A percentile compares a stretch with the other conserved stretches of the same genome.
Evolutionary conservation across 2,329 filamentous ascomycete genomes (phyloP).

Genomic region (Colletotrichum tabaci): DNA sequence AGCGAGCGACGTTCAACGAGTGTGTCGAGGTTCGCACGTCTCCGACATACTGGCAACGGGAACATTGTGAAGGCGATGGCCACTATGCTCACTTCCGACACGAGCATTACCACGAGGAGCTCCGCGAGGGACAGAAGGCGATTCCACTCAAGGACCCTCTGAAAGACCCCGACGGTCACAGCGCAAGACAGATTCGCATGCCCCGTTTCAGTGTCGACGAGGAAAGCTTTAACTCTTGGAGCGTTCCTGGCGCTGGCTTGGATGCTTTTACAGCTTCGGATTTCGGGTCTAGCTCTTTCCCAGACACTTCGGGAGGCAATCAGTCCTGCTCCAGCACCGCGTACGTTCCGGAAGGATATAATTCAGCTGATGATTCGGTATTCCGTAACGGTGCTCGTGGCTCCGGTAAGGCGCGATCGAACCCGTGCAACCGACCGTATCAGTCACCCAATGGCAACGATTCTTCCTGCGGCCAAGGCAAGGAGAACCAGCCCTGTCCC

Average conservation of each 20-base stretch:
- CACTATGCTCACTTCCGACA: slow-evolving; percentile 29
- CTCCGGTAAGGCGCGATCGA: background rate
- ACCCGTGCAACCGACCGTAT: slow-evolving; percentile 9
- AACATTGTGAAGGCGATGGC: slow-evolving; percentile 29
- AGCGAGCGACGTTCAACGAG: slow-evolving; percentile 35
- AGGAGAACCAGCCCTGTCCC: slow-evolving; percentile 25
- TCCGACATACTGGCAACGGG: slow-evolving; percentile 40
- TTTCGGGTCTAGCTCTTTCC: background rate
- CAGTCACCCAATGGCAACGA: background rate
- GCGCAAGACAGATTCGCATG: slow-evolving; percentile 7
- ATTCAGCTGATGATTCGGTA: background rate
- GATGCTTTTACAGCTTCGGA: background rate
- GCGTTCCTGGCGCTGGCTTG: background rate
- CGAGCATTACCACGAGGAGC: slow-evolving; percentile 35
- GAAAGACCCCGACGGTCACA: slow-evolving; percentile 31
- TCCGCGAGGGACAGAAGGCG: slow-evolving; percentile 35
- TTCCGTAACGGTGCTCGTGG: too few species aligned
- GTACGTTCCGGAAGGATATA: background rate
- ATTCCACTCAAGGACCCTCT: slow-evolving; percentile 30
- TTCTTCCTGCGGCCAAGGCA: slow-evolving; percentile 7
- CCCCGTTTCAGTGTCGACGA: slow-evolving; percentile 20
- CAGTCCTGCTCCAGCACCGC: slow-evolving; percentile 3
- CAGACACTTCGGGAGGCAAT: background rate
- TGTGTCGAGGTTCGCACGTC: slow-evolving; percentile 38
- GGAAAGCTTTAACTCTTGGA: slow-evolving; percentile 40